phyloP scores from a whole-genome alignment of 2,329 filamentous ascomycete genomes.

The Emydomyces testavorans region DNA sequence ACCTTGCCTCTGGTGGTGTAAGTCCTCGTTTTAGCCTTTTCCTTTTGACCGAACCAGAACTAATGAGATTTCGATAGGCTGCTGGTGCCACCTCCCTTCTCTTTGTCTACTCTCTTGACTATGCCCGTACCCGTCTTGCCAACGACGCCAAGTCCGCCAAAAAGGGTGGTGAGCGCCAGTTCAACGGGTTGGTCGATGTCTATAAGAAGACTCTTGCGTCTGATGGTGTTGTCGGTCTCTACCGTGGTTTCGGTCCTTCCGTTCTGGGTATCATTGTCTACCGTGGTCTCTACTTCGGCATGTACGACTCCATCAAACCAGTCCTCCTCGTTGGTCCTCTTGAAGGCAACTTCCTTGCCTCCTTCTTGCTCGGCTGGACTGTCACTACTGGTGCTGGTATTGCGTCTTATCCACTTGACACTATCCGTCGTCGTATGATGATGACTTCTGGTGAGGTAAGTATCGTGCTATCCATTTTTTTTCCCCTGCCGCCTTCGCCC shows the following conservation, averaged over 20 bases:
- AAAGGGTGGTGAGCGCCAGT: slow-evolving; percentile 89
- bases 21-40: slow-evolving; percentile 35
- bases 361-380: slow-evolving; percentile 94
- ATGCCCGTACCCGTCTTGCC: slow-evolving; percentile 99
- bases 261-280: slow-evolving; percentile 99
- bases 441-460: slow-evolving; percentile 75
- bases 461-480: slow-evolving; percentile 18
- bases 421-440: slow-evolving; percentile 99
- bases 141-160: slow-evolving; percentile 99
- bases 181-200: slow-evolving; percentile 98
- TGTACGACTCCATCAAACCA: slow-evolving; percentile 99
- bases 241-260: slow-evolving; percentile 99
- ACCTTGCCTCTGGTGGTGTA: slow-evolving; percentile 99
- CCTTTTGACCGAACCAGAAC: background rate
- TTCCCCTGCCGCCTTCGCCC: background rate
- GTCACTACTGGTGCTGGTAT: slow-evolving; percentile 99
- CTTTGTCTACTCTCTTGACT: slow-evolving; percentile 99
- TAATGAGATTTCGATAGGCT: slow-evolving; percentile 43
- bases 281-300: slow-evolving; percentile 99
- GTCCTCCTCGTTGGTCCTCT: slow-evolving; percentile 84
- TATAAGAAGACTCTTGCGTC: slow-evolving; percentile 99
- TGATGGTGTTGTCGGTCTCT: slow-evolving; percentile 98
- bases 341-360: slow-evolving; percentile 98
- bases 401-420: slow-evolving; percentile 99
- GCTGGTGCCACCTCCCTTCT: slow-evolving; percentile 99